Conservation (phyloP, 1,284 basidiomycete genomes). For the Rhodotorula sp. region DNA sequence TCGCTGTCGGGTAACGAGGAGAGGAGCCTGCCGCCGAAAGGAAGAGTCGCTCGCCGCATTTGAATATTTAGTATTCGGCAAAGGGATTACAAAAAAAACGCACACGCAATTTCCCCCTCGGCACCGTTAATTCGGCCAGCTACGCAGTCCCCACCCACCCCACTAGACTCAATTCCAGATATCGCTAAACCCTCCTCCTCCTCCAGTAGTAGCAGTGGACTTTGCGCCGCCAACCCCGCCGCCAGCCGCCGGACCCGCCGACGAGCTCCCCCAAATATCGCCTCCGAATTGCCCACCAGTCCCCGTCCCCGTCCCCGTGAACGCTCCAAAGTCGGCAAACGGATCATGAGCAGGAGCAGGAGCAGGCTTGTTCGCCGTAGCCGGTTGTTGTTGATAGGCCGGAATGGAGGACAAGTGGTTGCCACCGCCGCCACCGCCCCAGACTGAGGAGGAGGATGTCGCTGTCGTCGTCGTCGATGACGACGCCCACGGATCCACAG, state of each 20-base stretch:
- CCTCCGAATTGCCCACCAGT: neutral
- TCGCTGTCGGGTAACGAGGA: too few relatives aligned
- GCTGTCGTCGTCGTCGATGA: too few relatives aligned
- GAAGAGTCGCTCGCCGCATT: too few relatives aligned
- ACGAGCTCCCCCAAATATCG: slow-evolving; percentile 29
- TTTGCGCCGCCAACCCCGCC: neutral
- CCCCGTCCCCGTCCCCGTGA: slow-evolving; percentile 1
- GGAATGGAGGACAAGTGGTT: too few relatives aligned
- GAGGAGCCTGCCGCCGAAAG: too few relatives aligned
- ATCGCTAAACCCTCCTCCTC: slow-evolving; percentile 35
- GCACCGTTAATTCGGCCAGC: too few relatives aligned
- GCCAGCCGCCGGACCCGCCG: neutral
- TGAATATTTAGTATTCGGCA: too few relatives aligned
- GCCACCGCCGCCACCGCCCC: neutral
- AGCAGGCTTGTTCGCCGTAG: neutral
- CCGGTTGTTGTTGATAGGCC: too few relatives aligned
- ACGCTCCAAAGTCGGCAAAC: slow-evolving; percentile 34
- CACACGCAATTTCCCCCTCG: neutral
- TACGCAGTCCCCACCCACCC: neutral
- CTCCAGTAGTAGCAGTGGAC: neutral
- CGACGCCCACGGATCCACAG: too few relatives aligned
- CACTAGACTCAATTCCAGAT: slow-evolving; percentile 30
- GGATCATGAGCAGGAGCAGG: slow-evolving; percentile 3
- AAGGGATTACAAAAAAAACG: neutral
- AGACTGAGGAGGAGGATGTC: neutral